Evolutionary conservation across 140 eudicot genomes (phyloP), one percentile per base, ranked within the genome.

Genomic region (Anethum foeniculum): DNA sequence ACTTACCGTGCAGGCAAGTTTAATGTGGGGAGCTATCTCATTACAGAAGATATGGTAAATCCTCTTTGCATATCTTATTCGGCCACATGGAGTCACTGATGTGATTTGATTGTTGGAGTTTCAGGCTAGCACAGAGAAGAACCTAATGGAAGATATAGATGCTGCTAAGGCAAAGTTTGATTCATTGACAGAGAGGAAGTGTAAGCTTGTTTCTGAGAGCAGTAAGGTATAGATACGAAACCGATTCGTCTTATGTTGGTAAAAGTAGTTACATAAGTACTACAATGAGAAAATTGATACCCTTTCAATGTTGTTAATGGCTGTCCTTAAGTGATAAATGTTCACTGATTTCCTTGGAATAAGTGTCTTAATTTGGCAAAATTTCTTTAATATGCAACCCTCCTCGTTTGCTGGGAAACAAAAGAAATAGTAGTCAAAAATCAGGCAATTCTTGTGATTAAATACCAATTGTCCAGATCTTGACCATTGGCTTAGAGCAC

Each of bases 111-210:
- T 78, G 39, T 69, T 47, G 77, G 84, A 79, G 74, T 77, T 82
- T 82, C 90, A 86, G 86, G 91, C 81, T 75, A 86, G 83, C 54
- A 74, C 69, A 54, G 83, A 78, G 87, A 80, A 78, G 73, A 72
- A 65, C 68, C 76, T 81, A 19, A 85, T 75, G 77, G 51, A 27
- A 48, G 76, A 85, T 77, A 32, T 89, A 71, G 87, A 86, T 81
- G 85, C 93, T 83, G 93, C 93, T 18, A 79, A 88, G 85, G 77
- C 88, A 80, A 85, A 86, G 73, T 72, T 91, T 83, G 86, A 90
- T 51, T 51, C 80, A 78, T 67, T 88, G 76, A 77, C 76, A 73
- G 86, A 86, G 49, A 83, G 60, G 80, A 87, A 84, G 85, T 81
- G 80, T 39, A 79, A 87, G 34, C 91, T 86, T 80, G 82, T 89